Conservation (phyloP, 768 basidiomycete species). For the Serendipita indica region DNA sequence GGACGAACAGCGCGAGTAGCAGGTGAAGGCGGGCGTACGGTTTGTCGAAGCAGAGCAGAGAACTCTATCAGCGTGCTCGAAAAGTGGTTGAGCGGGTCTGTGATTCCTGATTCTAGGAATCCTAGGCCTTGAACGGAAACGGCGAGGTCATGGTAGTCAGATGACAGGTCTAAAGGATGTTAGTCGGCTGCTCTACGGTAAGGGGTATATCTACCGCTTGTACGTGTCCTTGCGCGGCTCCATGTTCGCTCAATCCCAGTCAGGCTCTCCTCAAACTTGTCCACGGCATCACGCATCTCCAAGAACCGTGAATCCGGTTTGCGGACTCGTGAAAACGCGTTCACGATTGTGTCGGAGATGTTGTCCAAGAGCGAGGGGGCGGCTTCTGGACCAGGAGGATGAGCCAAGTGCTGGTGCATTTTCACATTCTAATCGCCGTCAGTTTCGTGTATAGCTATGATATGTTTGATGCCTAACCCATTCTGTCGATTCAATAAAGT, state of each 20-base stretch:
- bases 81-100: constrained; percentile 92
- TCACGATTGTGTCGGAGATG: constrained; percentile 87
- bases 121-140: constrained; percentile 93
- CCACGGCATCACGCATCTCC: constrained; percentile 77
- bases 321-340: constrained; percentile 87
- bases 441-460: background rate
- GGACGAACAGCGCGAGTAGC: background rate
- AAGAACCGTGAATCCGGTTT: constrained; percentile 96
- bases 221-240: constrained; percentile 59
- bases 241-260: constrained; percentile 66
- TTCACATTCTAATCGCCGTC: constrained; percentile 56
- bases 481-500: constrained; percentile 95
- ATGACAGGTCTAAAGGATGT: constrained; percentile 60
- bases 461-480: constrained; percentile 47
- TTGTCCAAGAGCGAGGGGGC: constrained; percentile 78
- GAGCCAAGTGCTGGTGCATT: constrained; percentile 92
- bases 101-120: constrained; percentile 96
- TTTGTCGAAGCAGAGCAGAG: constrained; percentile 74
- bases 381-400: constrained; percentile 76
- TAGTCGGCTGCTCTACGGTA: constrained; percentile 5
- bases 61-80: constrained; percentile 94
- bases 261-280: constrained; percentile 95
- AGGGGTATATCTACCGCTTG: constrained; percentile 56
- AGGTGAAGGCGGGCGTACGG: constrained; percentile 31
- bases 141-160: constrained; percentile 94